Evolutionary conservation across 176 grass and related monocot species (phyloP).

Genomic region (Rhynchospora pubera): DNA sequence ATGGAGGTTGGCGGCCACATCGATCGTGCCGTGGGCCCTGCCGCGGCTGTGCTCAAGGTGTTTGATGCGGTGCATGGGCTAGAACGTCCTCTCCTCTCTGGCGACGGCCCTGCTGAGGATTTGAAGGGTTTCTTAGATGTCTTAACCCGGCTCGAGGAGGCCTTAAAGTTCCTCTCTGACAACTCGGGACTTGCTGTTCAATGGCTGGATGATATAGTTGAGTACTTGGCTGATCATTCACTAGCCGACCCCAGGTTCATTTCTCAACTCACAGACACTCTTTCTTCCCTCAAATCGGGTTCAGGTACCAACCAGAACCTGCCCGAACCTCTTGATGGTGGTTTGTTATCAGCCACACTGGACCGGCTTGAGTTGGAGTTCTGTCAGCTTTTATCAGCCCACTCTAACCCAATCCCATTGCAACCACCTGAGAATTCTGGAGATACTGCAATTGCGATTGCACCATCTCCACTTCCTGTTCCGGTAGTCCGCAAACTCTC

Average conservation of each 20-base stretch:
- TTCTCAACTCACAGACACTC: conserved; percentile 40
- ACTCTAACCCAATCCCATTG: conserved; percentile 50
- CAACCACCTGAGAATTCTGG: conserved; percentile 11
- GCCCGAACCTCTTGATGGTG: conserved; percentile 47
- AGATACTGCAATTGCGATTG: neutral
- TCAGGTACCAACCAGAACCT: neutral
- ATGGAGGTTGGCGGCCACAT: conserved; percentile 58
- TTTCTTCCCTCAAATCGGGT: conserved; percentile 27
- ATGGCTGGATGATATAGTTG: conserved; percentile 89
- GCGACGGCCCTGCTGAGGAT: conserved; percentile 23
- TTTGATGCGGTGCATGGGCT: conserved; percentile 93
- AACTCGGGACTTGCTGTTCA: conserved; percentile 72
- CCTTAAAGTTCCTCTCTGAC: conserved; percentile 52
- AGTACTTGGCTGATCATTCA: conserved; percentile 73
- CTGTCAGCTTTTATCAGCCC: conserved; percentile 45
- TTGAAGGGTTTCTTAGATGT: conserved; percentile 53
- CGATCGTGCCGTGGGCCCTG: conserved; percentile 75
- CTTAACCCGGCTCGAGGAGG: conserved; percentile 64
- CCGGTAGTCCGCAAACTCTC: conserved; percentile 48
- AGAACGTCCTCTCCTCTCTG: conserved; percentile 60
- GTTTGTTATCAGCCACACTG: conserved; percentile 62
- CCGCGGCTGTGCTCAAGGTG: conserved; percentile 90
- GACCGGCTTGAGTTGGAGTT: conserved; percentile 60
- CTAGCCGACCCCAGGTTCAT: conserved; percentile 78
- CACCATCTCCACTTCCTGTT: conserved; percentile 35